These are phyloP conservation scores for Beauveria sp. DNA, from an alignment of 2,329 filamentous ascomycete species.

Conservation along the genomic window DNA sequence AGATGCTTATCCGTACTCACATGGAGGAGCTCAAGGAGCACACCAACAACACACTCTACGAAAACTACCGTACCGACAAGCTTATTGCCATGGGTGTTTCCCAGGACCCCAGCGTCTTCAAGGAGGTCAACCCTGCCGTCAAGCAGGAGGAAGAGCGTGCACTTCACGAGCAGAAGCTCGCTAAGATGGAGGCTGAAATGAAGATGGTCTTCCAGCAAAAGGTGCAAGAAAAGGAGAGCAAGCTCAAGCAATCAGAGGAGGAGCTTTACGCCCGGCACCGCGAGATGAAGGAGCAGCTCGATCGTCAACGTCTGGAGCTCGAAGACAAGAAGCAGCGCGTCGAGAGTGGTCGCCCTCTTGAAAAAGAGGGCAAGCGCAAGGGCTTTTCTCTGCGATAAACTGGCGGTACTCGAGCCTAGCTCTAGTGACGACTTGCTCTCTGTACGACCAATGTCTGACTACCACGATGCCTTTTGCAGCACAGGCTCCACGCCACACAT, in stretches of 20 bases:
- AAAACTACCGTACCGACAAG: constrained; percentile 99
- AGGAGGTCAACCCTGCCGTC: constrained; percentile 99
- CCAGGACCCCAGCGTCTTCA: constrained; percentile 98
- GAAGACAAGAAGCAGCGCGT: constrained; percentile 97
- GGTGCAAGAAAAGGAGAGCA: constrained; percentile 98
- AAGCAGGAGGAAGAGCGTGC: constrained; percentile 99
- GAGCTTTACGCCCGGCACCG: constrained; percentile 96
- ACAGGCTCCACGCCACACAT: constrained; percentile 49
- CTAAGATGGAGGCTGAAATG: constrained; percentile 99
- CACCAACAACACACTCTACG: constrained; percentile 97
- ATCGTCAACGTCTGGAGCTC: constrained; percentile 86
- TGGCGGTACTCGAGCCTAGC: constrained; percentile 17
- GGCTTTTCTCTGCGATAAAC: constrained; percentile 94
- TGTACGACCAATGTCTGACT: constrained; percentile 49
- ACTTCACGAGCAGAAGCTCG: constrained; percentile 97
- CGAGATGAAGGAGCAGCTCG: constrained; percentile 99
- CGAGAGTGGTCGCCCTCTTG: constrained; percentile 90
- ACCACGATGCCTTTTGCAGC: constrained; percentile 51
- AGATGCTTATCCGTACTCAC: constrained; percentile 99
- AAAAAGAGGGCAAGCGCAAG: constrained; percentile 98
- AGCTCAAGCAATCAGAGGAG: constrained; percentile 98
- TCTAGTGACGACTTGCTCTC: constrained; percentile 18
- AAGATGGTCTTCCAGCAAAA: constrained; percentile 99
- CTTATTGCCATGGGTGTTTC: constrained; percentile 97
- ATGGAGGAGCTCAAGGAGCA: constrained; percentile 99